Evolutionary conservation across 768 basidiomycete genomes (phyloP).

Genomic region (Calocera cornea): DNA sequence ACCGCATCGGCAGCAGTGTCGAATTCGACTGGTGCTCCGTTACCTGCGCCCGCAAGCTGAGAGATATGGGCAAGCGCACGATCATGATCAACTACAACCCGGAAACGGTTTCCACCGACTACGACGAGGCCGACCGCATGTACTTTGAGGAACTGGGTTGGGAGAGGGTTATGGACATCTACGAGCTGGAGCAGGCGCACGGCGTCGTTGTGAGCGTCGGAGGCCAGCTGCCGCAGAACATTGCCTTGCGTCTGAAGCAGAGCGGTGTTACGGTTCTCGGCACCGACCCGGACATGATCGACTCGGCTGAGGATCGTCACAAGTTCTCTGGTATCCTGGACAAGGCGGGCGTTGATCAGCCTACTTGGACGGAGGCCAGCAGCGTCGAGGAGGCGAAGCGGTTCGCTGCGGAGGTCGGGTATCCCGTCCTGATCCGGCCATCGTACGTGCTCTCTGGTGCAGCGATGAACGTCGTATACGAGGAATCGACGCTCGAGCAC

Average conservation of each 20-base stretch:
- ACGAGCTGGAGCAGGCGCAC: conserved; percentile 82
- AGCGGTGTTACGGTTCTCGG: conserved; percentile 86
- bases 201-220: conserved; percentile 96
- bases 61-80: conserved; percentile 85
- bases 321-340: conserved; percentile 98
- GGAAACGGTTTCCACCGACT: conserved; percentile 98
- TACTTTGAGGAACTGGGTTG: conserved; percentile 98
- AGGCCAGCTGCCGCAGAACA: conserved; percentile 98
- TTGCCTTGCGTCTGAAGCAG: conserved; percentile 86
- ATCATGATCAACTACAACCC: conserved; percentile 99
- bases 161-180: conserved; percentile 99
- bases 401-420: conserved; percentile 81
- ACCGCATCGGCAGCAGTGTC: conserved; percentile 94
- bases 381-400: conserved; percentile 79
- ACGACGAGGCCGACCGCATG: conserved; percentile 95
- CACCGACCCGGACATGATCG: conserved; percentile 89
- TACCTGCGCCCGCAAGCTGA: conserved; percentile 83
- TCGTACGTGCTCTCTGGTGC: conserved; percentile 98
- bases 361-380: conserved; percentile 87
- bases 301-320: conserved; percentile 95
- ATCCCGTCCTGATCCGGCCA: conserved; percentile 94
- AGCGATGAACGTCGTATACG: conserved; percentile 97
- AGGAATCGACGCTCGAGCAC: conserved; percentile 77
- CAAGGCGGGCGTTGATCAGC: conserved; percentile 89
- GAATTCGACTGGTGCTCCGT: conserved; percentile 99